Conservation (phyloP, 1,284 basidiomycete genomes). For the Rhodotorula sp. region DNA sequence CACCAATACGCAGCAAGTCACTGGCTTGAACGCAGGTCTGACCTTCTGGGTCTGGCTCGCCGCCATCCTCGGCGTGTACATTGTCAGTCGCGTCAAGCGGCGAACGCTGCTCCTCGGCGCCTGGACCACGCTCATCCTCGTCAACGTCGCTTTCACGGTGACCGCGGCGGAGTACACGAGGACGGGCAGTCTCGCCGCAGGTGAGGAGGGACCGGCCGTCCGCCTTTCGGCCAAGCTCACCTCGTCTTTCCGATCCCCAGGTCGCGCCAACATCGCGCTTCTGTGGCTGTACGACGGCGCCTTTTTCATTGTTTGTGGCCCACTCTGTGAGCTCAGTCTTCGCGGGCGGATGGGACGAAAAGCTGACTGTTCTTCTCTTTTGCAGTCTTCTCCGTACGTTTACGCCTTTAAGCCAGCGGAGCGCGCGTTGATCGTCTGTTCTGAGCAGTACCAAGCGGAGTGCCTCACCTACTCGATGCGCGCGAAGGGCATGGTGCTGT, state of each 20-base stretch:
- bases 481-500: conserved; percentile 14
- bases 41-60: not conserved
- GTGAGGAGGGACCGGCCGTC: too few relatives aligned
- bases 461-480: conserved; percentile 16
- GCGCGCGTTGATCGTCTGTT: not conserved
- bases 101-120: not conserved
- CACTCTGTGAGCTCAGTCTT: not conserved
- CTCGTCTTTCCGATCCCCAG: not conserved
- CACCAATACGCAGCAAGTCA: conserved; percentile 10
- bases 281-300: conserved; percentile 19
- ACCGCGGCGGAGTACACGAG: too few relatives aligned
- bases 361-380: not conserved
- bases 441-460: conserved; percentile 10
- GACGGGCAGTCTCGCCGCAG: conserved; percentile 1
- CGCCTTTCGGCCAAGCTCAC: conserved; percentile 37
- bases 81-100: too few relatives aligned
- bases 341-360: not conserved
- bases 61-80: not conserved
- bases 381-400: conserved; percentile 15
- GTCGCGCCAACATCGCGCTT: not conserved
- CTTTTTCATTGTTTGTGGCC: conserved; percentile 23
- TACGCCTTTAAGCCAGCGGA: too few relatives aligned
- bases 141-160: too few relatives aligned
- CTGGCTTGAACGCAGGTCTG: conserved; percentile 25
- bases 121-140: too few relatives aligned